phyloP scores from a whole-genome alignment of 2,329 filamentous ascomycete species.

The Alternaria rosae region DNA sequence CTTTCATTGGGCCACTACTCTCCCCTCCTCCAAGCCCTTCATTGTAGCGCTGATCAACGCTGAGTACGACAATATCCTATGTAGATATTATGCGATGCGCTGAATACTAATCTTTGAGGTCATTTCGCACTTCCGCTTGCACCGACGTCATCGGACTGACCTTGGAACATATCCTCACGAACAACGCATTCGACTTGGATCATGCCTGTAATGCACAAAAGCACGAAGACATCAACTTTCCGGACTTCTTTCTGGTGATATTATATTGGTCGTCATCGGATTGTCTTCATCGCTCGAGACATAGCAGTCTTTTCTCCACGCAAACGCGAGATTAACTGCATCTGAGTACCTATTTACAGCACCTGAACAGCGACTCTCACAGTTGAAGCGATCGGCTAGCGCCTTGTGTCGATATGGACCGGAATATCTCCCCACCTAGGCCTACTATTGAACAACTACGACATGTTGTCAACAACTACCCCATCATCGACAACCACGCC shows the following conservation, averaged over 20 bases:
- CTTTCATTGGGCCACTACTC: background rate
- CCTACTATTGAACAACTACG: constrained; percentile 43
- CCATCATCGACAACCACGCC: constrained; percentile 77
- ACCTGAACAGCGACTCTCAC: background rate
- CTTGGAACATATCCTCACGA: constrained; percentile 11
- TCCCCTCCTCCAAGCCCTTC: background rate
- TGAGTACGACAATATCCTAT: background rate
- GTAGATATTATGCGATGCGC: background rate
- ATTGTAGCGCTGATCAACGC: background rate
- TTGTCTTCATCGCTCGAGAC: background rate
- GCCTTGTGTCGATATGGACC: constrained; percentile 26
- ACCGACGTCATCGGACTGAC: constrained; percentile 13
- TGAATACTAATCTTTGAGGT: background rate
- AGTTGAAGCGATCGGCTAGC: background rate
- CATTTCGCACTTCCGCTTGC: background rate
- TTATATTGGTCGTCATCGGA: background rate
- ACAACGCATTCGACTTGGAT: constrained; percentile 9
- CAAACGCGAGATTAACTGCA: background rate
- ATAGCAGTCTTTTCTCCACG: background rate
- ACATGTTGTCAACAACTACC: constrained; percentile 51
- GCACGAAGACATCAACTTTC: background rate
- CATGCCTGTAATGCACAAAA: constrained; percentile 6
- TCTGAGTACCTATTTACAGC: background rate
- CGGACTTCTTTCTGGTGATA: background rate
- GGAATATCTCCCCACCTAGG: constrained; percentile 17